Evolutionary conservation across 345 rosid genomes (phyloP).

Genomic region (Eucalyptus curtisii): DNA sequence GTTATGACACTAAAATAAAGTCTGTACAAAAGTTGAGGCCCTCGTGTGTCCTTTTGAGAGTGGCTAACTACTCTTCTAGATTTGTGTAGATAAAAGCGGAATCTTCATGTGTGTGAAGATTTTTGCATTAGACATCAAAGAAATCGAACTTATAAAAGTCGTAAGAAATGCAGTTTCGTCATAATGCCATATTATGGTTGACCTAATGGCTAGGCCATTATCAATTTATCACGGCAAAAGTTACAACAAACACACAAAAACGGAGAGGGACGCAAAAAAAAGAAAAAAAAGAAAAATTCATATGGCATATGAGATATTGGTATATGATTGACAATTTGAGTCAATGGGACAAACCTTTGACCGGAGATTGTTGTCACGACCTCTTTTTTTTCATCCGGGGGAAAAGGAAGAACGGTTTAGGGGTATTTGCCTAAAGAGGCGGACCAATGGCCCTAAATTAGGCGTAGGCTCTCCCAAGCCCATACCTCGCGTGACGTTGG

Average conservation of each 20-base stretch:
- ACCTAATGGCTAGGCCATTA: neutral
- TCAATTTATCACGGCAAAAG: neutral
- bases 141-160: neutral
- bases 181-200: neutral
- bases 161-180: neutral
- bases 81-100: neutral
- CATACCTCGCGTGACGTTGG: too few species aligned
- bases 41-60: neutral
- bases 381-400: too few species aligned
- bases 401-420: too few species aligned
- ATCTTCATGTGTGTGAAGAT: neutral
- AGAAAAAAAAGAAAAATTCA: too few species aligned
- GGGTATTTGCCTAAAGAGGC: too few species aligned
- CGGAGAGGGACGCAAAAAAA: neutral
- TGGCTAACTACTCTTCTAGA: neutral
- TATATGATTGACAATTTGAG: neutral
- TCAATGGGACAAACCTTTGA: constrained; percentile 8
- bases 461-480: too few species aligned
- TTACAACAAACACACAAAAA: neutral
- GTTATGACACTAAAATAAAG: neutral
- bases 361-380: too few species aligned
- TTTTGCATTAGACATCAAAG: neutral
- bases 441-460: too few species aligned
- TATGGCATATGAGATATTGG: neutral
- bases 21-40: neutral